Evolutionary conservation across 2,329 filamentous ascomycete species (phyloP), one percentile per base, ranked within the genome.

Genomic region (Xylariaceae sp.): DNA sequence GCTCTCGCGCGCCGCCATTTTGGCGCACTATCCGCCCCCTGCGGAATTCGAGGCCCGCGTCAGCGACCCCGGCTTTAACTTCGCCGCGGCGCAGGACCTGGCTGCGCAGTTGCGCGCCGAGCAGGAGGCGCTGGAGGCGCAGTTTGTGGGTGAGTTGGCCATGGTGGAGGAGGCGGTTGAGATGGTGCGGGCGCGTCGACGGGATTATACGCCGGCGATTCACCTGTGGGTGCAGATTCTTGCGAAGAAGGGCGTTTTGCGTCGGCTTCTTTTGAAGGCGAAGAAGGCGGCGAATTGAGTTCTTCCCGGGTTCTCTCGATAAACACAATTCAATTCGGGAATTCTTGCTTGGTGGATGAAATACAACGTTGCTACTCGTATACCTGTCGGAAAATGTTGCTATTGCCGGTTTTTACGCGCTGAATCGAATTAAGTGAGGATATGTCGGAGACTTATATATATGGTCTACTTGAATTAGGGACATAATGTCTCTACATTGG

Each of bases 191-290:
- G 79, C 80, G 34, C 77, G 85, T 2, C 81, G 82, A 67, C 81
- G 84, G 67, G 89, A 95, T 68, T 89, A 89, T 68, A 86, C 83
- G 0, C 83, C 85, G 0, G 83, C 85, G 0, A 79, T 93, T 18
- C 84, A 89, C 66, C 77, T 74, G 44, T 93, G 89, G 86, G 73
- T 92, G 50, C 80, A 81, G 64, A 83, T 82, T 62, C 78, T 95
- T 59, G 88, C 88, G 0, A 83, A 86, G 60, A 86, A 87, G 66
- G 85, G 83, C 1, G 74, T 83, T 1, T 72, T 94, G 58, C 75
- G 78, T 64, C 73, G 78, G 41, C 34, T 70, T 50, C 66, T 71
- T 4, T 57, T 57, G 18, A 64, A 69, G 50, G 55, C 61, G 50
- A 63, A 65, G 2, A 63, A 65, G 2, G 13, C 51, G 2, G 13